These are phyloP conservation scores for Mangifera indica DNA, from an alignment of 345 rosid genomes.

Conservation along the genomic window DNA sequence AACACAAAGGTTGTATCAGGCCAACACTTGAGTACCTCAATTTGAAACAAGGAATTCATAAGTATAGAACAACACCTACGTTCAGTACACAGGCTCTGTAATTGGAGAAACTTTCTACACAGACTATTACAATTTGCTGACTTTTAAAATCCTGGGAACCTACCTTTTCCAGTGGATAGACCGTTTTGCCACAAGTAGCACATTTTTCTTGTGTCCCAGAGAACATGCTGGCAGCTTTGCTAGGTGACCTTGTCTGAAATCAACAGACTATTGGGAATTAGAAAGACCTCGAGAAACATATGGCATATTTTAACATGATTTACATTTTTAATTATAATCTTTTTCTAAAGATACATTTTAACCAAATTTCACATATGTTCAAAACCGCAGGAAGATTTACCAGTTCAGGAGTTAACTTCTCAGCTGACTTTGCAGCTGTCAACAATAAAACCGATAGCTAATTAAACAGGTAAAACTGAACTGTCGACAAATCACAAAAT, in stretches of 20 bases:
- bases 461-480: conserved; percentile 25
- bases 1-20: background rate
- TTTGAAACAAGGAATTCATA: background rate
- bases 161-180: conserved; percentile 98
- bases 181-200: conserved; percentile 94
- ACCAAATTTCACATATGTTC: too few species aligned
- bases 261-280: conserved; percentile 30
- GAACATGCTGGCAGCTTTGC: conserved; percentile 93
- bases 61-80: background rate
- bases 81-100: background rate
- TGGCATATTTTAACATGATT: background rate
- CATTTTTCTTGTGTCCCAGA: conserved; percentile 98
- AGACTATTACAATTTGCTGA: background rate
- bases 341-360: too few species aligned
- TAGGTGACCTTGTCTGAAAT: conserved; percentile 85
- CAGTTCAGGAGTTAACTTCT: conserved; percentile 82
- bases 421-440: conserved; percentile 88
- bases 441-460: conserved; percentile 31
- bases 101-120: background rate
- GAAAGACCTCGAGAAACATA: conserved; percentile 8
- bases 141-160: conserved; percentile 8
- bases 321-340: too few species aligned
- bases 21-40: background rate
- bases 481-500: conserved; percentile 2
- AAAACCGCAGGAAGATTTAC: conserved; percentile 52